Conservation (phyloP, 805 yeast genomes). For the Tetrapisispora namnaoensis region DNA sequence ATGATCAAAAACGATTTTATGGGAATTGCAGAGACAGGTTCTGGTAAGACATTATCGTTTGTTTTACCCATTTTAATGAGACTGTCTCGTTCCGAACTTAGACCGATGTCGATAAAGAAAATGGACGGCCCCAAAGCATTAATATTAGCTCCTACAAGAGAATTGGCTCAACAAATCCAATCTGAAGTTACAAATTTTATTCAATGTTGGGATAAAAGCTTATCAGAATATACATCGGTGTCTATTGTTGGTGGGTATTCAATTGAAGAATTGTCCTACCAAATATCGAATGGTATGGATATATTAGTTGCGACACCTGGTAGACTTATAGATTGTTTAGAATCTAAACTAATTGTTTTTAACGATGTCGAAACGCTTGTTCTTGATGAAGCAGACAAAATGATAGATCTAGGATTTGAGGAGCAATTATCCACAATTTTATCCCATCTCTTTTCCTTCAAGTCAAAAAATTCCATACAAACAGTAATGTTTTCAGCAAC, state of each 20-base stretch:
- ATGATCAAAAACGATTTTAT: constrained; percentile 47
- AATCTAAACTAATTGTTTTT: constrained; percentile 52
- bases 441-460: constrained; percentile 35
- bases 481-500: constrained; percentile 96
- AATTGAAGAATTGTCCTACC: constrained; percentile 58
- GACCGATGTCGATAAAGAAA: constrained; percentile 36
- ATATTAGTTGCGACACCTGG: constrained; percentile 94
- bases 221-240: constrained; percentile 19
- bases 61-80: constrained; percentile 60
- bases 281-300: constrained; percentile 55
- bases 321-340: constrained; percentile 70
- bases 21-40: constrained; percentile 94
- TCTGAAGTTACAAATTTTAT: constrained; percentile 50
- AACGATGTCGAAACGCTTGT: constrained; percentile 56
- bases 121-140: constrained; percentile 64
- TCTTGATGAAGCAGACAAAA: constrained; percentile 90
- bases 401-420: constrained; percentile 94
- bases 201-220: constrained; percentile 18
- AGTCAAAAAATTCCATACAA: constrained; percentile 30
- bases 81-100: constrained; percentile 37
- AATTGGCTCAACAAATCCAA: constrained; percentile 81
- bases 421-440: constrained; percentile 59
- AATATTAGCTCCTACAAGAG: constrained; percentile 87
- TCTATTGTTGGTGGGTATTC: constrained; percentile 87
- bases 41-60: constrained; percentile 87